These are phyloP conservation scores for Lasiosphaeris hirsuta DNA, from an alignment of 495 filamentous ascomycete genomes.

Conservation along the genomic window DNA sequence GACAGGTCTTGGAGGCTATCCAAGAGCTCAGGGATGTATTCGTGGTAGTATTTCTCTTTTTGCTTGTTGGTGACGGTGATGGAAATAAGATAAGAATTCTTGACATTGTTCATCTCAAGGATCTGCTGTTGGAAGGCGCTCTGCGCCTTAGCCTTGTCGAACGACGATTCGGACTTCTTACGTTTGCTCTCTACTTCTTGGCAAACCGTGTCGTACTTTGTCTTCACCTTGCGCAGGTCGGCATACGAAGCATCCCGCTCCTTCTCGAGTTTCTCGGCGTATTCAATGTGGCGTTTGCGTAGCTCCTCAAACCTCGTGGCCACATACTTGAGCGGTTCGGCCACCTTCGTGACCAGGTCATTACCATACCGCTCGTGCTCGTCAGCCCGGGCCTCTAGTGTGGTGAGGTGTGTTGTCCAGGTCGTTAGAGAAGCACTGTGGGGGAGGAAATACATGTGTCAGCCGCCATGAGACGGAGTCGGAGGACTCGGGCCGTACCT, in stretches of 20 bases:
- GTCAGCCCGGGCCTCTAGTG: constrained; percentile 79
- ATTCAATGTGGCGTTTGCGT: constrained; percentile 86
- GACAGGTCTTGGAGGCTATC: constrained; percentile 89
- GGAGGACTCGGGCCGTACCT: constrained; percentile 47
- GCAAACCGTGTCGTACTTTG: constrained; percentile 86
- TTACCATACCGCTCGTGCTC: constrained; percentile 83
- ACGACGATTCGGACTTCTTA: constrained; percentile 88
- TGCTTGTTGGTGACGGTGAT: constrained; percentile 96
- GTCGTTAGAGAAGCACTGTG: constrained; percentile 85
- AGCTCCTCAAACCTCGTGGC: constrained; percentile 81
- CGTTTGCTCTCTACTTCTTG: constrained; percentile 91
- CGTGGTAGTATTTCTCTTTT: constrained; percentile 94
- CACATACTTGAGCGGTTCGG: constrained; percentile 75
- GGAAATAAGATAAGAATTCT: constrained; percentile 94
- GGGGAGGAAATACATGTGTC: constrained; percentile 11
- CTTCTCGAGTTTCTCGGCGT: constrained; percentile 80
- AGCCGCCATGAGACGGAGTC: constrained; percentile 8
- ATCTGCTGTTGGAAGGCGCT: constrained; percentile 85
- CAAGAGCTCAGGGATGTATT: constrained; percentile 90
- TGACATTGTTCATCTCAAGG: constrained; percentile 91
- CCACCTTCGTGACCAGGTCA: constrained; percentile 72
- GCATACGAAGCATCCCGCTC: constrained; percentile 79
- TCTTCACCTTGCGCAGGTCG: constrained; percentile 87
- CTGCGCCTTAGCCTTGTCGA: constrained; percentile 87
- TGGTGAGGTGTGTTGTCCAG: constrained; percentile 89